phyloP scores from a whole-genome alignment of 495 filamentous ascomycete genomes.

The Xylaria telfairii region DNA sequence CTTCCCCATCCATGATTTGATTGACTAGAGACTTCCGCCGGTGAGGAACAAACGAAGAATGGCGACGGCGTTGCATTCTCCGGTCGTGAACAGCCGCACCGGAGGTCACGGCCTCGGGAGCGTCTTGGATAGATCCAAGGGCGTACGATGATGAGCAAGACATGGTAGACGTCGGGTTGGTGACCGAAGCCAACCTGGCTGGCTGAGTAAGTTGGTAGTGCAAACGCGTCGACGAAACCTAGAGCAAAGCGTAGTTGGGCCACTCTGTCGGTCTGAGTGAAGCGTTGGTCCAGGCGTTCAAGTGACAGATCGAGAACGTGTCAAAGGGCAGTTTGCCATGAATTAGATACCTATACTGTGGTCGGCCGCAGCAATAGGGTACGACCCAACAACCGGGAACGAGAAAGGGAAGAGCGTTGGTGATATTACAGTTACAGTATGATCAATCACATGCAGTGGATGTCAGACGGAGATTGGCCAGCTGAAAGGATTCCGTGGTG shows the following conservation, averaged over 20 bases:
- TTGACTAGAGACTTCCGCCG: slow-evolving; percentile 66
- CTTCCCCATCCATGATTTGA: slow-evolving; percentile 66
- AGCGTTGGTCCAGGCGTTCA: slow-evolving; percentile 1
- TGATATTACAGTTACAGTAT: not conserved
- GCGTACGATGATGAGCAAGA: slow-evolving; percentile 44
- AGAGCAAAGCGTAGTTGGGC: not conserved
- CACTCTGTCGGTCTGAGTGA: not conserved
- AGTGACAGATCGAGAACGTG: not conserved
- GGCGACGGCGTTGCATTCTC: slow-evolving; percentile 52
- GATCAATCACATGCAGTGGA: slow-evolving; percentile 24
- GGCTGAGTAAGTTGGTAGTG: not conserved
- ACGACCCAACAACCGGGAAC: slow-evolving; percentile 8
- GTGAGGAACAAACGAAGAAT: slow-evolving; percentile 68
- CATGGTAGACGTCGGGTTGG: slow-evolving; percentile 30
- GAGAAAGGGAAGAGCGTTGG: not conserved
- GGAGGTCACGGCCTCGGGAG: slow-evolving; percentile 37
- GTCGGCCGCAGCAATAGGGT: not conserved
- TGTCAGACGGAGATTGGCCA: slow-evolving; percentile 25
- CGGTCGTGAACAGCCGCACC: slow-evolving; percentile 40
- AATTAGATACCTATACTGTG: not conserved
- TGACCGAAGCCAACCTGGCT: not conserved
- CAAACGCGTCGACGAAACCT: not conserved
- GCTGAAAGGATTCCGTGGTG: slow-evolving; percentile 18
- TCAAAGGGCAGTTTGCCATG: not conserved
- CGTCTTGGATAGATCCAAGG: slow-evolving; percentile 45